phyloP scores from a whole-genome alignment of 108 stramenopile species.

The Seminavis robusta region DNA sequence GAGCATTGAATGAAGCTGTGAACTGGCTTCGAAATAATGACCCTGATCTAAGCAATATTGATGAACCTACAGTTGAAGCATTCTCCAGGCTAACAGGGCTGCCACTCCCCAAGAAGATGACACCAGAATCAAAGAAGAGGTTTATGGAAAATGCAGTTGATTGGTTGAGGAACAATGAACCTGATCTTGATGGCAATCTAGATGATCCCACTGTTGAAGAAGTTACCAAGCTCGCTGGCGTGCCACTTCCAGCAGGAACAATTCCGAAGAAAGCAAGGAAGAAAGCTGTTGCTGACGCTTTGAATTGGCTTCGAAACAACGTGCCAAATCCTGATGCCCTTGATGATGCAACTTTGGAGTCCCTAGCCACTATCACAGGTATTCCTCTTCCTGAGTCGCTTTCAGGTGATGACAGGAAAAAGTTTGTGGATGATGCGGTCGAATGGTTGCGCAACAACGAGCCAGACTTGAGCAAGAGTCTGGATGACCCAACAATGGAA shows the following conservation, averaged over 20 bases:
- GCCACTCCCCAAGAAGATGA: background rate
- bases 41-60: conserved; percentile 4
- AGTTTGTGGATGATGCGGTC: background rate
- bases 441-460: conserved; percentile 20
- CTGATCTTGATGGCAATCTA: background rate
- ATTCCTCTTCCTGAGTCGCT: background rate
- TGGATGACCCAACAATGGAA: background rate
- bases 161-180: conserved; percentile 27
- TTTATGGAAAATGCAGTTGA: conserved; percentile 26
- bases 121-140: conserved; percentile 1
- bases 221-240: conserved; percentile 1
- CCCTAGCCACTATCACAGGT: conserved; percentile 5
- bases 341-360: conserved; percentile 5
- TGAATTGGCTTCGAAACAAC: conserved; percentile 29
- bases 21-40: conserved; percentile 5
- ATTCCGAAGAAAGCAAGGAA: background rate
- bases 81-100: background rate
- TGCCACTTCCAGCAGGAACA: background rate
- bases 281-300: conserved; percentile 2
- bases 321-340: background rate
- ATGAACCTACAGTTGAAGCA: background rate
- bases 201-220: background rate
- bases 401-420: background rate
- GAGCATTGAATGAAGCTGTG: background rate
- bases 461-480: background rate